phyloP scores from a whole-genome alignment of 345 rosid species.

The Arabidopsis thaliana region TAIR10.1 NC_003070.9:6298001-6298500 shows the following conservation, averaged over 20 bases:
- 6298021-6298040: slow-evolving; percentile 18
- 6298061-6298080: slow-evolving; percentile 34
- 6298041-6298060: background rate
- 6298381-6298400: background rate
- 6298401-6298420: background rate
- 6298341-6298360: background rate
- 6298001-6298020: background rate
- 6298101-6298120: background rate
- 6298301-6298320: slow-evolving; percentile 11
- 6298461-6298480: slow-evolving; percentile 34
- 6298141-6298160: background rate
- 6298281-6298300: background rate
- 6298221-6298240: slow-evolving; percentile 31
- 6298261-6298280: slow-evolving; percentile 23
- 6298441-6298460: slow-evolving; percentile 34
- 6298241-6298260: slow-evolving; percentile 30
- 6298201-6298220: slow-evolving; percentile 19
- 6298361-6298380: slow-evolving; percentile 2
- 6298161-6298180: background rate
- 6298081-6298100: slow-evolving; percentile 31
- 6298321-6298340: background rate
- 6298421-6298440: slow-evolving; percentile 17
- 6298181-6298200: background rate
- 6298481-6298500: slow-evolving; percentile 27
- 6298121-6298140: background rate